Evolutionary conservation across 257 asterid genomes (phyloP).

Genomic region (Verbena officinalis): DNA sequence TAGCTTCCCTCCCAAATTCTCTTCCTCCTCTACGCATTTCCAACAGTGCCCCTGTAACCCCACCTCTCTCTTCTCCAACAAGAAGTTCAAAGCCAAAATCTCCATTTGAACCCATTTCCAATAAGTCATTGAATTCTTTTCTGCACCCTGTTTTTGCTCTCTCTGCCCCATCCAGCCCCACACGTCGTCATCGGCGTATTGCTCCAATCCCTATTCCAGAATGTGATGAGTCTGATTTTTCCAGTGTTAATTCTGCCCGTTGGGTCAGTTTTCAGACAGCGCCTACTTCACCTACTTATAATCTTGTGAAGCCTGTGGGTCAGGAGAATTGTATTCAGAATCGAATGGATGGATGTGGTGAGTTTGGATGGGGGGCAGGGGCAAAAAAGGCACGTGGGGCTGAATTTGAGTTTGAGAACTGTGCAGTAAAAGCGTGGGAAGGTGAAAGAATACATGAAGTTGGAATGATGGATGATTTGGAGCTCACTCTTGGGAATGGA

Average conservation of each 20-base stretch:
- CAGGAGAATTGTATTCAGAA: slow-evolving; percentile 36
- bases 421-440: slow-evolving; percentile 79
- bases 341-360: slow-evolving; percentile 37
- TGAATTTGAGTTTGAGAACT: slow-evolving; percentile 70
- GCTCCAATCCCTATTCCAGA: slow-evolving; percentile 76
- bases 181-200: slow-evolving; percentile 51
- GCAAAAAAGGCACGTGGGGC: slow-evolving; percentile 62
- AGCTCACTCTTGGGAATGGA: slow-evolving; percentile 73
- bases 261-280: slow-evolving; percentile 57
- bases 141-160: slow-evolving; percentile 61
- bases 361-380: slow-evolving; percentile 52
- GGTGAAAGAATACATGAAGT: slow-evolving; percentile 70
- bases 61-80: slow-evolving; percentile 88
- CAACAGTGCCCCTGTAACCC: slow-evolving; percentile 87
- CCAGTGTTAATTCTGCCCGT: slow-evolving; percentile 40
- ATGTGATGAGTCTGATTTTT: slow-evolving; percentile 60
- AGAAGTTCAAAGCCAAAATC: slow-evolving; percentile 64
- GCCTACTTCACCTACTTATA: slow-evolving; percentile 66
- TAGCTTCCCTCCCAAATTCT: slow-evolving; percentile 46
- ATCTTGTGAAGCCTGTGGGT: slow-evolving; percentile 56
- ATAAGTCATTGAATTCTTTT: slow-evolving; percentile 45
- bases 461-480: slow-evolving; percentile 73
- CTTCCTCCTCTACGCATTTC: slow-evolving; percentile 76
- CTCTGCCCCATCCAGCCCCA: slow-evolving; percentile 90
- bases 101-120: slow-evolving; percentile 57